Evolutionary conservation across 495 filamentous ascomycete genomes (phyloP), one percentile per base, ranked within the genome.

Genomic region (Penicillium taxi): DNA sequence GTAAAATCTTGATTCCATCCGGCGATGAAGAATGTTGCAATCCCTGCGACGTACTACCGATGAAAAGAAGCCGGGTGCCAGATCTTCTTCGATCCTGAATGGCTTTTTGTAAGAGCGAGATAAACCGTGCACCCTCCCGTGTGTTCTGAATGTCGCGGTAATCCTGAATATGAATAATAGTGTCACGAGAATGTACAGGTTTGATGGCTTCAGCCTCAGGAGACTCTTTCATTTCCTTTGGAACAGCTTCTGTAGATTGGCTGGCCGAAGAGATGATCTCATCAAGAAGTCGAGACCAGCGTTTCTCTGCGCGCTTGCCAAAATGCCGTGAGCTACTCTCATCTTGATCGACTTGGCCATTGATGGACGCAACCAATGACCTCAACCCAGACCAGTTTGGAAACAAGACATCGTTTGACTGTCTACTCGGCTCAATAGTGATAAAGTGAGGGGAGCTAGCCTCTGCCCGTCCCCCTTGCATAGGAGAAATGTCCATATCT

Each of bases 101-200:
- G n/a, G 80, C 66, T 39, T 77, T 70, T 29, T 81, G 77, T 6
- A 98, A 59, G 29, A 77, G 74, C 16, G 50, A 52, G 4, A 96
- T 53, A 15, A 91, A 66, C 19, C 65, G 69, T 1, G 71, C 53
- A n/a, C 84, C 81, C 13, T 78, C 72, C 6, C 66, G 50, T 1
- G 82, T 78, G 35, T 64, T 62, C 45, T 70, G 73, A 9, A 96
- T 66, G 27, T 91, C 83, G 17, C 76, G 75, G 49, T 86, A 86
- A 52, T 95, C 88, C 46, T 81, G 75, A 7, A 96, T 58, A 32
- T 87, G 81, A 6, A 98, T 63, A 39, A 96, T 85, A n/a, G 69
- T 53, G 25, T 63, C 69, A 25, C 54, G 53, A 21, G 46, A 21
- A 14, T 52, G 45, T n/a, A 32, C 35, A 26, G 39, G 37, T n/a